Evolutionary conservation across 176 grass and related monocot genomes (phyloP), one percentile per base, ranked within the genome.

Genomic region (Aegilops speltoides): DNA sequence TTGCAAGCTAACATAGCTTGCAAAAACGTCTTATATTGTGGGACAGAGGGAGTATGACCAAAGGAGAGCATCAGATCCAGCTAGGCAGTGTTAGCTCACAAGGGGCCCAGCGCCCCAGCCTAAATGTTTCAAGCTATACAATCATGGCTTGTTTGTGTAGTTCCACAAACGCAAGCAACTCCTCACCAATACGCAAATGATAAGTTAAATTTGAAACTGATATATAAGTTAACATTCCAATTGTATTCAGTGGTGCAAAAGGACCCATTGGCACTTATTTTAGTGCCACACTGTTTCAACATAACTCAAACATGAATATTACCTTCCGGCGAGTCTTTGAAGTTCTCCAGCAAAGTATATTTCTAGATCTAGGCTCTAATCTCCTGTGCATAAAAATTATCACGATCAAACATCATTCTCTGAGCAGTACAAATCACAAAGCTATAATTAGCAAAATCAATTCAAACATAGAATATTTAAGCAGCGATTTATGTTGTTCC

Each of bases 281-380:
- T 14, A 43, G n/a, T 81, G 22, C 33, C 10, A 74, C 20, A 61
- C 4, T 8, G 8, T 41, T 74, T 71, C 33, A 32, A 48, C 40
- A 77, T 23, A 62, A 74, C 16, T 78, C 1, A 8, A 26, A 71
- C 64, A 41, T 84, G 62, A 88, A 86, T 3, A 76, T 77, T 94
- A 96, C 97, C 94, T 96, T 99, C 29, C 71, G 29, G 34, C 88
- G 79, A 85, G 88, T 84, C 72, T 76, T 90, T 60, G 88, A 89
- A 38, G 84, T 86, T 91, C 83, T 95, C 93, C 92, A 98, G 72
- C 92, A 93, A 59, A 94, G 85, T 50, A 99, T 79, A 68, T 77
- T 91, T 85, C 95, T 95, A 17, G 97, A 94, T 89, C 85, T 94
- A 70, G 97, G 91, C 74, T 99, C 97, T 80, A 99, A 88, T 87